Evolutionary conservation across 2,329 filamentous ascomycete genomes (phyloP).

Genomic region (Phialophora tarda): DNA sequence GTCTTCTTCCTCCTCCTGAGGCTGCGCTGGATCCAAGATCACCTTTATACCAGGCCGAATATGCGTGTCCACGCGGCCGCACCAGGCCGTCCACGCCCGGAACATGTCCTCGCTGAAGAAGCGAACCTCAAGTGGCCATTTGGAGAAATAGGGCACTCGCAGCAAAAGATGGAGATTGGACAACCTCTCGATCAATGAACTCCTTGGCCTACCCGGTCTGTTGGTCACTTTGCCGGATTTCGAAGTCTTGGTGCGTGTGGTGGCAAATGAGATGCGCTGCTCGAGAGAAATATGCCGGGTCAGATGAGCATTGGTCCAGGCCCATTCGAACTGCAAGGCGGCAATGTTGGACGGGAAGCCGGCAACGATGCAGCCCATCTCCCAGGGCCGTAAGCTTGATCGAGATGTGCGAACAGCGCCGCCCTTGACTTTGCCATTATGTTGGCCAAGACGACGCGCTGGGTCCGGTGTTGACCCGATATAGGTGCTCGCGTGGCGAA

Average conservation of each 20-base stretch:
- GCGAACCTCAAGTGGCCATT: conserved; percentile 81
- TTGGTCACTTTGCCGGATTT: conserved; percentile 50
- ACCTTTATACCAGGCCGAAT: conserved; percentile 60
- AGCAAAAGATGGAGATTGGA: conserved; percentile 82
- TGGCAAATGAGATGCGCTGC: conserved; percentile 45
- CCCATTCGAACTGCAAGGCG: conserved; percentile 96
- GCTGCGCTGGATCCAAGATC: conserved; percentile 55
- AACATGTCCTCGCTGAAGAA: conserved; percentile 78
- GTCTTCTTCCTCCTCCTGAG: conserved; percentile 32
- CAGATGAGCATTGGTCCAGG: conserved; percentile 82
- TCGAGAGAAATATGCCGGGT: conserved; percentile 76
- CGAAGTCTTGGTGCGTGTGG: conserved; percentile 32
- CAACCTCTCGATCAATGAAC: conserved; percentile 70
- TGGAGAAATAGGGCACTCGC: conserved; percentile 75
- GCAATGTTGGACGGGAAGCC: conserved; percentile 87
- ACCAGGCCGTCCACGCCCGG: conserved; percentile 69
- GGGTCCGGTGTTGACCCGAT: conserved; percentile 93
- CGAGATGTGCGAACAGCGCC: conserved; percentile 79
- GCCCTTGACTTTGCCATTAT: conserved; percentile 83
- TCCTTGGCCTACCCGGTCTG: conserved; percentile 62
- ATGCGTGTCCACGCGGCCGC: conserved; percentile 55
- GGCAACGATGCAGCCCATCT: conserved; percentile 83
- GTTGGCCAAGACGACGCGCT: conserved; percentile 80
- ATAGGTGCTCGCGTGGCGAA: conserved; percentile 73
- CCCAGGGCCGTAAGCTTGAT: conserved; percentile 77